Percentiles rank a stretch among this genome's conserved stretches.
Conservation (phyloP, 306 rosid species). For the Boehmeria nivea region DNA sequence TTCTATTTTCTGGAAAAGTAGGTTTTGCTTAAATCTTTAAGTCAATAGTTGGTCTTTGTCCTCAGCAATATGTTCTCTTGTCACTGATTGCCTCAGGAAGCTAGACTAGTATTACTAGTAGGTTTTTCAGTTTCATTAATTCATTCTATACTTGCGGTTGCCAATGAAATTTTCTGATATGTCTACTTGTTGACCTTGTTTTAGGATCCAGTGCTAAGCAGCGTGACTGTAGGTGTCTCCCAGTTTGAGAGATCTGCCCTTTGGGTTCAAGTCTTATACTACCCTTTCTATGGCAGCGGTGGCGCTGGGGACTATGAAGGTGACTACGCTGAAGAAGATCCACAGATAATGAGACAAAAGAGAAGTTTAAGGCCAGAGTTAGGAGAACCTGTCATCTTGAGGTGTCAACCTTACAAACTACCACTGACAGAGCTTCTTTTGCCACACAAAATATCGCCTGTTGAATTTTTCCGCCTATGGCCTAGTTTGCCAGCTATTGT, state of each 20-base stretch:
- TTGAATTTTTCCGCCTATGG: slow-evolving; percentile 95
- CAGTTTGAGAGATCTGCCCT: slow-evolving; percentile 93
- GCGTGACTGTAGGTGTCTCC: slow-evolving; percentile 95
- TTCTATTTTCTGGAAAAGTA: background rate
- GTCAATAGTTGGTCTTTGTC: no score
- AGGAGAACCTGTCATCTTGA: slow-evolving; percentile 94
- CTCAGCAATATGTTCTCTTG: no score
- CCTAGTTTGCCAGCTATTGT: slow-evolving; percentile 93
- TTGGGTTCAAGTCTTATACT: slow-evolving; percentile 96
- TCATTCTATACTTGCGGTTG: no score
- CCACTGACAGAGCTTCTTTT: slow-evolving; percentile 88
- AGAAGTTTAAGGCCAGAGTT: slow-evolving; percentile 94
- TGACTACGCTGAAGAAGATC: slow-evolving; percentile 92
- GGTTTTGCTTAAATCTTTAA: background rate
- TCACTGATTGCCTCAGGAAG: background rate
- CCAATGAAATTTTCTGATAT: slow-evolving; percentile 22
- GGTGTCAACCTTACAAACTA: slow-evolving; percentile 93
- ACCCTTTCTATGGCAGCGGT: slow-evolving; percentile 95
- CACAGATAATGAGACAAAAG: slow-evolving; percentile 83
- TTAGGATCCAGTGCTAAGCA: slow-evolving; percentile 91
- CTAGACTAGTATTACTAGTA: background rate
- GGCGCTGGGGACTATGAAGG: slow-evolving; percentile 89
- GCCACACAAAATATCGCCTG: slow-evolving; percentile 92
- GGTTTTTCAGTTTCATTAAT: no score
- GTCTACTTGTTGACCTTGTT: slow-evolving; percentile 21